These are phyloP conservation scores for Medicago truncatula DNA, from an alignment of 306 rosid genomes.

Conservation along the genomic window MtrunA17r5.0-ANR NC_053042.1:39239501-39240000, in stretches of 20 bases:
- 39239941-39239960: conserved; percentile 60
- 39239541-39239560: conserved; percentile 90
- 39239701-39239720: conserved; percentile 8
- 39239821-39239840: conserved; percentile 81
- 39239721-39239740: background rate
- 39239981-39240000: conserved; percentile 24
- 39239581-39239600: conserved; percentile 57
- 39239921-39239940: conserved; percentile 94
- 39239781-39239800: conserved; percentile 63
- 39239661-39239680: background rate
- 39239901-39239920: conserved; percentile 90
- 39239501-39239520: conserved; percentile 66
- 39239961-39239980: conserved; percentile 21
- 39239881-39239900: conserved; percentile 80
- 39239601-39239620: conserved; percentile 78
- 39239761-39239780: background rate
- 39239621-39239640: conserved; percentile 65
- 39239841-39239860: conserved; percentile 80
- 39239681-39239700: conserved; percentile 7
- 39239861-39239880: conserved; percentile 84
- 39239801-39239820: conserved; percentile 94
- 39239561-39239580: conserved; percentile 85
- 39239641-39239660: conserved; percentile 48
- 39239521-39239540: conserved; percentile 83
- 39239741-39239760: background rate